Evolutionary conservation across 192 early-diverging fungal genomes (phyloP), one percentile per base, ranked within the genome.

Genomic region (Podila verticillata): DNA sequence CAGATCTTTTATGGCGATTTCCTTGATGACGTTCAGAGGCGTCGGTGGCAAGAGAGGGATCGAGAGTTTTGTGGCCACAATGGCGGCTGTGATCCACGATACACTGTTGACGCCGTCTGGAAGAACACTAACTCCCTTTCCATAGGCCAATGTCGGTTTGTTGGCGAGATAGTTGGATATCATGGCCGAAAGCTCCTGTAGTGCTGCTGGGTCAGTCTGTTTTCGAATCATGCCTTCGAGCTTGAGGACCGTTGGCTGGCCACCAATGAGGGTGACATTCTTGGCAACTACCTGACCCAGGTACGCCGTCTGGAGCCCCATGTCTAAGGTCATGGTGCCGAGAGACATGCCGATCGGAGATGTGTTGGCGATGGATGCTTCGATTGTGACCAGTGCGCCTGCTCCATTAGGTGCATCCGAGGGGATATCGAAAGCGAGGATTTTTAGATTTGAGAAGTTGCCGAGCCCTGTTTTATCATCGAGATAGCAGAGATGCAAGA

Each of bases 281-380:
- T 19, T 49, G 26, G 74, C 74, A 4, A 68, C 63, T 54, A 78
- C 66, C 10, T 65, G 56, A 22, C 74, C 74, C 7, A 78, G 63
- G n/a, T 78, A 70, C 0, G 74, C 67, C 15, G 66, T 75, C 24
- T 70, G 39, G 56, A 78, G 68, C 5, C 20, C 49, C 74, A 78
- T 78, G 34, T 70, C 74, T 7, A 78, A 39, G 5, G 48, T 56
- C 51, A 78, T 31, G 13, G 74, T 78, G 0, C 89, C 89, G 3
- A 89, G 72, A 34, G 88, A 71, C 29, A 90, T 82, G 12, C 82
- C 78, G 61, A 90, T 73, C 30, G 84, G 83, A 20, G 86, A 87
- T 30, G 85, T 67, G 72, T 85, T 88, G 13, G 63, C 58, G 30
- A 90, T 78, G 1, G 74, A 70, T 39, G 67, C 74, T 39, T 78